Conservation (phyloP, 495 filamentous ascomycete species). For the Pseudoneurospora amorphoporcata region DNA sequence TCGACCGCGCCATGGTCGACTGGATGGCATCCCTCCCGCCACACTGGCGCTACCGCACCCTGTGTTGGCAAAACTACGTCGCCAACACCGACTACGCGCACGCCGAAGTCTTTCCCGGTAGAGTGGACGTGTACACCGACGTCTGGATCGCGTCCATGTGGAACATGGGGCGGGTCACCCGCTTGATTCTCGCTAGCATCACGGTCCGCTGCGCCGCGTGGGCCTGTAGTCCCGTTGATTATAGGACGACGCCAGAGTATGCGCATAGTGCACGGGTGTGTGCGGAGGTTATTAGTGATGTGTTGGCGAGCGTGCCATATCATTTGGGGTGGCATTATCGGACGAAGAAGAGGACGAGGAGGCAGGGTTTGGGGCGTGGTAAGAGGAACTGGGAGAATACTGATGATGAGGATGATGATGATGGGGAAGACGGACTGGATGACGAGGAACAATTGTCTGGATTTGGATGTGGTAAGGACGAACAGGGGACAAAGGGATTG, state of each 20-base stretch:
- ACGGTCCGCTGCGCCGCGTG: conserved; percentile 43
- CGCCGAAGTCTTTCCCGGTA: conserved; percentile 40
- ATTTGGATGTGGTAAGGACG: conserved; percentile 30
- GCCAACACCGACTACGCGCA: conserved; percentile 26
- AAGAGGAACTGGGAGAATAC: not conserved
- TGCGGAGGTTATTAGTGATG: conserved; percentile 35
- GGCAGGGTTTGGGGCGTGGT: not conserved
- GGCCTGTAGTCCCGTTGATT: conserved; percentile 40
- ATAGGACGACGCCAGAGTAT: conserved; percentile 44
- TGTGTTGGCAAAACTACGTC: conserved; percentile 35
- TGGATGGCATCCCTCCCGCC: conserved; percentile 35
- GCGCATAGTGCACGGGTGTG: conserved; percentile 29
- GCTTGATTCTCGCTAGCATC: conserved; percentile 35
- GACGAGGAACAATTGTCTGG: conserved; percentile 3
- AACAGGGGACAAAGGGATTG: conserved; percentile 27
- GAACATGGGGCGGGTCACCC: conserved; percentile 35
- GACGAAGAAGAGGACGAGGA: not conserved
- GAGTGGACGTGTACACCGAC: conserved; percentile 41
- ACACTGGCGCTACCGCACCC: conserved; percentile 30
- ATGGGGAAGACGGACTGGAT: conserved; percentile 10
- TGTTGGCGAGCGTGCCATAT: conserved; percentile 42
- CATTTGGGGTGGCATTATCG: conserved; percentile 37
- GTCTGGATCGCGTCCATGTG: conserved; percentile 38
- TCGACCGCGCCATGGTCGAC: conserved; percentile 31
- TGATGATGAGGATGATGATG: not conserved